Conservation (phyloP, 257 asterid species). For the Solanum dulcamara region DNA sequence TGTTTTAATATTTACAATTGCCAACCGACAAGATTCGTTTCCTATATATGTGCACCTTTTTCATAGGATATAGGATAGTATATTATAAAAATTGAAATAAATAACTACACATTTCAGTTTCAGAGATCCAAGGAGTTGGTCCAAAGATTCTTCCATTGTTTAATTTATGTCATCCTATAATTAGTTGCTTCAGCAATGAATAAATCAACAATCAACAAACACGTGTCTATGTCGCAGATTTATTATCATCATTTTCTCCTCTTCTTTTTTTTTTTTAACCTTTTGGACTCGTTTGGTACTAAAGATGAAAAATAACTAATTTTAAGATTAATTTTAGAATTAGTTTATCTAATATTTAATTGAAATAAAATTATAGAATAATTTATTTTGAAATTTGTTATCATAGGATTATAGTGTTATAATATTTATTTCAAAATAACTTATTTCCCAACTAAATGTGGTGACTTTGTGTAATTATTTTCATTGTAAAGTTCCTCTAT, state of each 20-base stretch:
- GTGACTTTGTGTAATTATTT: too few relatives aligned
- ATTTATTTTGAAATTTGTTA: too few relatives aligned
- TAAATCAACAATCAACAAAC: not conserved
- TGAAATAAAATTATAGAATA: too few relatives aligned
- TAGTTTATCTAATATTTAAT: too few relatives aligned
- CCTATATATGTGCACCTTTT: not conserved
- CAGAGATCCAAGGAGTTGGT: not conserved
- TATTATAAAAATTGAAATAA: not conserved
- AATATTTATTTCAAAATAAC: too few relatives aligned
- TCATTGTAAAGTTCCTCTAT: too few relatives aligned
- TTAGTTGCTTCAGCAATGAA: not conserved
- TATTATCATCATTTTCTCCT: not conserved
- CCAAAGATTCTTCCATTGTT: not conserved
- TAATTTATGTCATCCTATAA: not conserved
- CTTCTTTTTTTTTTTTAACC: not conserved
- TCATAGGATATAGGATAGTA: not conserved
- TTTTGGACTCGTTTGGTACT: too few relatives aligned
- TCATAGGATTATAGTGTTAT: too few relatives aligned
- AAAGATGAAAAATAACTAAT: too few relatives aligned
- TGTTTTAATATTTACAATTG: not conserved
- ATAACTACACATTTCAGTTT: not conserved
- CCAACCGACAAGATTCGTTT: not conserved
- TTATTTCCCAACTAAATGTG: too few relatives aligned
- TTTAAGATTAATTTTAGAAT: too few relatives aligned
- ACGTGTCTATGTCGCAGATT: not conserved